Evolutionary conservation across 1,139 yeast species (phyloP).

Genomic region (Blastobotrys elegans): DNA sequence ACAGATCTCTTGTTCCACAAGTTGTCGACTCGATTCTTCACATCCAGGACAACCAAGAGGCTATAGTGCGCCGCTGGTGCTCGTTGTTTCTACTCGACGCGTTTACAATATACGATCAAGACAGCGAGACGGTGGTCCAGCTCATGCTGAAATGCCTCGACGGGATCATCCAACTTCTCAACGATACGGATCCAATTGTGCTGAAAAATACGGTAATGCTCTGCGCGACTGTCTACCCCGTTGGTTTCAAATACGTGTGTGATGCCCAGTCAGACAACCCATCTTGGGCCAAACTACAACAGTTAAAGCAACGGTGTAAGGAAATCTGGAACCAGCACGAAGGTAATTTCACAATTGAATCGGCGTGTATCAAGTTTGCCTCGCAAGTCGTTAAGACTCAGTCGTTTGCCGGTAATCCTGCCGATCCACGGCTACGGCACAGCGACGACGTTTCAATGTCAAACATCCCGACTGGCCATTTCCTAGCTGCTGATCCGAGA

Average conservation of each 20-base stretch:
- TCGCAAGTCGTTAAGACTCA: slow-evolving; percentile 69
- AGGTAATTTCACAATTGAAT: slow-evolving; percentile 40
- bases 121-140: slow-evolving; percentile 10
- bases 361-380: slow-evolving; percentile 68
- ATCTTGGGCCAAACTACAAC: slow-evolving; percentile 30
- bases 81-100: slow-evolving; percentile 38
- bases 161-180: slow-evolving; percentile 28
- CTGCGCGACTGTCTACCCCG: slow-evolving; percentile 34
- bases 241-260: slow-evolving; percentile 31
- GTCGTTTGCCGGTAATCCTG: slow-evolving; percentile 40
- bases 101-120: slow-evolving; percentile 29
- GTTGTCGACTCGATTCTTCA: slow-evolving; percentile 37
- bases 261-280: slow-evolving; percentile 24
- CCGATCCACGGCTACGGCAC: slow-evolving; percentile 33
- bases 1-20: slow-evolving; percentile 36
- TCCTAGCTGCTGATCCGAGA: slow-evolving; percentile 45
- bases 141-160: slow-evolving; percentile 34
- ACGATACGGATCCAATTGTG: slow-evolving; percentile 26
- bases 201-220: slow-evolving; percentile 32
- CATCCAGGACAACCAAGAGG: slow-evolving; percentile 21
- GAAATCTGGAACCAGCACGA: slow-evolving; percentile 30
- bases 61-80: slow-evolving; percentile 37
- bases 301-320: slow-evolving; percentile 32
- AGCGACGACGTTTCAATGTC: slow-evolving; percentile 50
- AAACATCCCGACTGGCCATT: slow-evolving; percentile 57